A percentile compares a stretch with the other conserved stretches of the same genome.
These are phyloP conservation scores for Artemisia annua DNA, from an alignment of 129 eudicot genomes.

Conservation along the genomic window DNA sequence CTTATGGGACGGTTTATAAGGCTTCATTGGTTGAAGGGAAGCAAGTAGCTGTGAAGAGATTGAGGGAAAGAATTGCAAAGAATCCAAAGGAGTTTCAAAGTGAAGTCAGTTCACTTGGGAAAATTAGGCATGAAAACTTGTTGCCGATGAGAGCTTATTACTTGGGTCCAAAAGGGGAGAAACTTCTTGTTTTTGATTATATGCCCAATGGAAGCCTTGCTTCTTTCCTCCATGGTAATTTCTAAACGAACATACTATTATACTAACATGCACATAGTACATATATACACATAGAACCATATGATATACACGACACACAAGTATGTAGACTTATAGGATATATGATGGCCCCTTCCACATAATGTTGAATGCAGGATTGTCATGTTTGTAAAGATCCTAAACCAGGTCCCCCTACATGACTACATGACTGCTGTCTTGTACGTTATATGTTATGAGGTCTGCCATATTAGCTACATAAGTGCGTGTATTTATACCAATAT, in stretches of 20 bases:
- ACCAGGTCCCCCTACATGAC: too few relatives aligned
- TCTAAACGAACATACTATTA: too few relatives aligned
- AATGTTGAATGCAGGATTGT: background rate
- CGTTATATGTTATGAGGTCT: background rate
- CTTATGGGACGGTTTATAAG: constrained; percentile 87
- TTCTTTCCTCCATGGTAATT: constrained; percentile 70
- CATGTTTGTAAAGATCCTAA: background rate
- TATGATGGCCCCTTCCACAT: background rate
- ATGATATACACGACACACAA: too few relatives aligned
- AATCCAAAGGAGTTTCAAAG: constrained; percentile 68
- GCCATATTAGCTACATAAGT: background rate
- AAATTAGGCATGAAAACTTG: constrained; percentile 73
- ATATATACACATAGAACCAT: too few relatives aligned
- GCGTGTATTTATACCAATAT: background rate
- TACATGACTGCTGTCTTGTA: background rate
- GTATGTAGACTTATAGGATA: background rate
- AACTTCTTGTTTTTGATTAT: constrained; percentile 85
- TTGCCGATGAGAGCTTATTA: constrained; percentile 77
- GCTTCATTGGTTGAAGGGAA: constrained; percentile 77
- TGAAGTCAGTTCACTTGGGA: constrained; percentile 73
- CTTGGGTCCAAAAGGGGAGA: constrained; percentile 90
- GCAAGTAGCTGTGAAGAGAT: constrained; percentile 87
- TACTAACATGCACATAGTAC: too few relatives aligned
- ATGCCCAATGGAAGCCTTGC: constrained; percentile 84
- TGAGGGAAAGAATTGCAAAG: constrained; percentile 80